Base-by-base conservation (phyloP, 805 yeast species). In the Candida coleopterorum region DNA sequence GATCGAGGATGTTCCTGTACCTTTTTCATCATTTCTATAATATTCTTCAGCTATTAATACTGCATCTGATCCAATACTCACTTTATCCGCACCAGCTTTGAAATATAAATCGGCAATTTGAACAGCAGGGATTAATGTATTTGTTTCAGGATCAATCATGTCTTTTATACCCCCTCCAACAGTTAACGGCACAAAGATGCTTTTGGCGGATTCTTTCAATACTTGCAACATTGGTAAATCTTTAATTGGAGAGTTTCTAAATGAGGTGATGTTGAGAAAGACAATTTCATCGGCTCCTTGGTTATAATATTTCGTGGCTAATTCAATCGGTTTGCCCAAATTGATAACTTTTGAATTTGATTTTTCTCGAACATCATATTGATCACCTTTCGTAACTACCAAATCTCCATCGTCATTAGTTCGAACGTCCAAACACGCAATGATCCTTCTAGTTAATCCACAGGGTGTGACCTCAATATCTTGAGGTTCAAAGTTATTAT, bases 281-380 rank as follows among this genome's bases (percentile, higher is more conserved):
- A 97, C 90, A 23, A 93, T 79, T 60, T 93, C 99, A 56, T 93
- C 99, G 0, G 98, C 97, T 20, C 99, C 98, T 62, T 93, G 97
- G 25, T 72, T 63, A 53, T 85, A 93, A 56, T 93, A 93, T 50
- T 79, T 80, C 46, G 87, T 82, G 2, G 98, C 98, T 58, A 93
- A 66, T 53, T 86, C 86, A 0, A 93, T 96, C 1, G 99, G 99
- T 58, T 94, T 93, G 12, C 99, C 99, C 41, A 93, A 68, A 55
- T 93, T 93, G 57, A 97, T 76, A 18, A 93, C 97, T 4, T 39
- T 43, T 9, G 27, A 22, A 31, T 28, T 28, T 10, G 22, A 14
- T 22, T 22, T 29, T 52, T 89, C 97, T 47, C 98, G 77, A 2
- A 93, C 99, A 60, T 93, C 96, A 56, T 93, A 93, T 59, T 93